Evolutionary conservation across 176 grass and related monocot species (phyloP).

Genomic region (Elaeis guineensis): DNA sequence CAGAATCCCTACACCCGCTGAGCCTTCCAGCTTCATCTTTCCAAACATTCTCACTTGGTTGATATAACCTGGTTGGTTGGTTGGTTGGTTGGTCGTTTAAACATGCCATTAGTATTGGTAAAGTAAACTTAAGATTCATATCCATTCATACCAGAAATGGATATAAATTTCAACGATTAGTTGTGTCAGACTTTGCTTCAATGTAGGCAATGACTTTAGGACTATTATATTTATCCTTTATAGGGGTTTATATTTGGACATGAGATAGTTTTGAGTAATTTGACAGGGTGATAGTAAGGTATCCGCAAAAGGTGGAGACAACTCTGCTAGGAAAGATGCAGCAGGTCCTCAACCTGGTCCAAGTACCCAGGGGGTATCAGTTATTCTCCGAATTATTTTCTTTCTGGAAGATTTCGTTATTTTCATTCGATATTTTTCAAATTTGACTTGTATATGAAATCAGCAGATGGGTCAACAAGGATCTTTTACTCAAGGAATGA

Average conservation of each 20-base stretch:
- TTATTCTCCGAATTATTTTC: slow-evolving; percentile 13
- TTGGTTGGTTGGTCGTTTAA: too few relatives aligned
- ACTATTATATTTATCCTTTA: slow-evolving; percentile 6
- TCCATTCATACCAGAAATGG: too few relatives aligned
- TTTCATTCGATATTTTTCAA: background rate
- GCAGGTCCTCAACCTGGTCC: slow-evolving; percentile 46
- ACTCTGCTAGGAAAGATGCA: slow-evolving; percentile 59
- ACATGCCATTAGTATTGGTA: too few relatives aligned
- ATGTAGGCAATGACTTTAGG: background rate
- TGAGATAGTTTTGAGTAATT: slow-evolving; percentile 3
- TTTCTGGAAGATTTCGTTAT: background rate
- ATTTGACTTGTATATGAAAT: slow-evolving; percentile 21
- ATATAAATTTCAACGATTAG: too few relatives aligned
- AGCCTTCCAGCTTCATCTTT: too few relatives aligned
- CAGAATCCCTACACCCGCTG: too few relatives aligned
- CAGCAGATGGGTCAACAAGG: slow-evolving; percentile 67
- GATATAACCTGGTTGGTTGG: too few relatives aligned
- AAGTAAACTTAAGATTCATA: too few relatives aligned
- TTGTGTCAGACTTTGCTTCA: too few relatives aligned
- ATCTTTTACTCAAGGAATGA: slow-evolving; percentile 77
- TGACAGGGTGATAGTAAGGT: slow-evolving; percentile 85
- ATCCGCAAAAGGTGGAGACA: slow-evolving; percentile 67
- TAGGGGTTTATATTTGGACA: background rate
- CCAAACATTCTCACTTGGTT: too few relatives aligned
- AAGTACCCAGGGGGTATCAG: slow-evolving; percentile 54